Evolutionary conservation across 495 filamentous ascomycete species (phyloP), one percentile per base, ranked within the genome.

Genomic region (Neurospora africana): DNA sequence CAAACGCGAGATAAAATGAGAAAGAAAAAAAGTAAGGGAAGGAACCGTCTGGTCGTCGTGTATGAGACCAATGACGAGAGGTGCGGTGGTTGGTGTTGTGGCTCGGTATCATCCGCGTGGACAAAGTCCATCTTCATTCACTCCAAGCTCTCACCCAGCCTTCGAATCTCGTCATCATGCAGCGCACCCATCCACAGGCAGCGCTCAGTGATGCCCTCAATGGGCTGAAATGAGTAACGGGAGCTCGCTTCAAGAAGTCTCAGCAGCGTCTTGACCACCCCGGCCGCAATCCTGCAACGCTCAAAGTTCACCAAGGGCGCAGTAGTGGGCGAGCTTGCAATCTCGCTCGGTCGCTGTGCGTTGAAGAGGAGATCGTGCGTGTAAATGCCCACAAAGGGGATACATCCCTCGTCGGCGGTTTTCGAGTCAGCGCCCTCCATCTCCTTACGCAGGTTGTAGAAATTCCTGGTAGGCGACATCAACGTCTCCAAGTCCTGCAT

Each of bases 361-460:
- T 98, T 99, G 81, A 94, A 96, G 40, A 97, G 92, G n/a, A 99
- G 86, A 76, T 99, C 96, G 76, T 97, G 94, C 6, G 94, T 95
- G 80, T 98, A 99, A 67, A 87, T 89, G 83, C 93, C 95, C 77
- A 99, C 92, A 79, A 99, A 98, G 4, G 96, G 96, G 78, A 99
- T 97, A 75, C 95, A 98, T 44, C 94, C 95, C 75, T 90, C 90
- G 72, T 94, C 92, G 5, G 88, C 81, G 73, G 85, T 78, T 6
- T 61, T 53, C 2, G 72, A 40, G 1, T 75, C 71, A 43, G 83
- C 81, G 27, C 86, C 86, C 78, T 98, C 96, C 95, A 98, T 98
- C 80, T 98, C 95, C 17, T 89, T 87, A 67, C 96, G 87, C 67
- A 99, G 84, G 75, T 91, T 92, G 79, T 93, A 88, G 78, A 99